A percentile compares a stretch with the other conserved stretches of the same genome.
Evolutionary conservation across 768 basidiomycete species (phyloP).

Genomic region (Amanita exitialis): DNA sequence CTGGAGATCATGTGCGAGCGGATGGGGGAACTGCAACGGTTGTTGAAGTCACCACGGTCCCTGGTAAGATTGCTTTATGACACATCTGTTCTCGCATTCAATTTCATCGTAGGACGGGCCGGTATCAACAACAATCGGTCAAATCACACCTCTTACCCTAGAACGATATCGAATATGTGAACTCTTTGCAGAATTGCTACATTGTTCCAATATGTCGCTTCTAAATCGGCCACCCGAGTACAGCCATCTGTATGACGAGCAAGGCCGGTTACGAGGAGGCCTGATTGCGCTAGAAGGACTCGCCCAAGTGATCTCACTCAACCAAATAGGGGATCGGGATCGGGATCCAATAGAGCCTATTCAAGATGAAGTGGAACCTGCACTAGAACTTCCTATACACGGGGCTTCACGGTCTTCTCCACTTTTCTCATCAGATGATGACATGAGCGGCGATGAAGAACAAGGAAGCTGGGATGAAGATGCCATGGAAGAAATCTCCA

Average conservation of each 20-base stretch:
- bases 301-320: slow-evolving; percentile 71
- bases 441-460: slow-evolving; percentile 60
- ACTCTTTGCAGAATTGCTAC: slow-evolving; percentile 90
- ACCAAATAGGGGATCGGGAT: slow-evolving; percentile 42
- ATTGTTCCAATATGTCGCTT: slow-evolving; percentile 97
- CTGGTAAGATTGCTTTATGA: slow-evolving; percentile 39
- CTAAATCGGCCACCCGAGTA: slow-evolving; percentile 72
- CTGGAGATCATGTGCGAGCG: slow-evolving; percentile 63
- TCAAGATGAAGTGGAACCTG: slow-evolving; percentile 48
- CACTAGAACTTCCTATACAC: slow-evolving; percentile 57
- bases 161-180: slow-evolving; percentile 96
- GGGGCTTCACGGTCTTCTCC: slow-evolving; percentile 45
- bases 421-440: slow-evolving; percentile 16
- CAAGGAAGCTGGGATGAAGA: slow-evolving; percentile 73
- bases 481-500: slow-evolving; percentile 73
- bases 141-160: slow-evolving; percentile 74
- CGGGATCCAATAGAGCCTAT: slow-evolving; percentile 32
- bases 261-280: slow-evolving; percentile 85
- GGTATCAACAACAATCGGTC: slow-evolving; percentile 65
- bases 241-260: slow-evolving; percentile 63
- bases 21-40: slow-evolving; percentile 59
- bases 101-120: slow-evolving; percentile 44
- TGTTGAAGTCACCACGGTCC: slow-evolving; percentile 65
- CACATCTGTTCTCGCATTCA: not conserved
- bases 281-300: slow-evolving; percentile 77